Evolutionary conservation across 129 eudicot species (phyloP), one percentile per base, ranked within the genome.

Genomic region (Arctium minus): DNA sequence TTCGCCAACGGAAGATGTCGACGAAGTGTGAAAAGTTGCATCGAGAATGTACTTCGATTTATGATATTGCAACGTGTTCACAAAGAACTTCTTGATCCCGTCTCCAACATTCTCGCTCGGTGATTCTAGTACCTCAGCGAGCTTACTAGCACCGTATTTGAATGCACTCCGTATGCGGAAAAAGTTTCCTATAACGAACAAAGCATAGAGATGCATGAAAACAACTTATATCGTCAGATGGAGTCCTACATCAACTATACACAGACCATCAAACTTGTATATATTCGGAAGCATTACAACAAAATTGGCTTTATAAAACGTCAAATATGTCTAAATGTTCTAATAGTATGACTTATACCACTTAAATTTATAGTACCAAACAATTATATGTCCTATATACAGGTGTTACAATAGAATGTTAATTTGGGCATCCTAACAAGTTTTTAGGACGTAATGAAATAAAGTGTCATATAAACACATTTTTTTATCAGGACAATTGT

Each of bases 81-180:
- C 27, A 37, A 90, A 92, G 56, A 92, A 92, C 2, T 82, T 75
- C 78, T 72, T 53, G 68, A 92, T 84, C 86, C 83, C 92, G 6
- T 73, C 79, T 31, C 77, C 76, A 74, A 90, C 40, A 39, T 72
- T 35, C 17, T 82, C 93, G n/a, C 31, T 86, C 8, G 92, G 90
- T 62, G 46, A 80, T 33, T 46, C 48, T 50, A 92, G 87, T 76
- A 92, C 70, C 36, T 71, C 80, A 29, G 88, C 89, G 60, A 92
- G 94, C 82, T 85, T 90, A 74, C 85, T 88, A 10, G 93, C 94
- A 71, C 94, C 97, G 72, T 60, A 76, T 84, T 86, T 86, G 62
- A 92, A 87, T 31, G 97, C 93, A 64, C 89, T 87, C 27, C 81
- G 81, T 76, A 92, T 90, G 0, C 93, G 97, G 35, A 65, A 84